Evolutionary conservation across 331 rosid species (phyloP), one percentile per base, ranked within the genome.

Genomic region (Ulmus americana): DNA sequence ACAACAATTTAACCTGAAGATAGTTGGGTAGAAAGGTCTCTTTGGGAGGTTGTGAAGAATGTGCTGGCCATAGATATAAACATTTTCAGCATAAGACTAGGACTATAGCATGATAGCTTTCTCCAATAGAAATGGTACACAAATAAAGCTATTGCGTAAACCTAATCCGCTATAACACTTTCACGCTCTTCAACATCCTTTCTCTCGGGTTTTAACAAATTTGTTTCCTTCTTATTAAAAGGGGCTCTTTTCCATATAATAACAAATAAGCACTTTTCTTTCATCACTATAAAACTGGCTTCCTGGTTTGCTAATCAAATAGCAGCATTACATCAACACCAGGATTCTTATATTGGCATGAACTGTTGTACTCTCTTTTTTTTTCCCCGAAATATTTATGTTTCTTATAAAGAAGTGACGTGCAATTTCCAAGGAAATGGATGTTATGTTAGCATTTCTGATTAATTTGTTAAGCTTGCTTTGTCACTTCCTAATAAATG

Each of bases 401-500:
- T 22, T 22, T 22, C 35, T 22, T 22, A 22, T 22, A 22, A 22
- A 22, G 35, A 22, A 22, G 35, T 22, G 35, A 22, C 35, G 3
- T 49, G 54, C 54, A 14, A 49, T 10, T 49, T 5, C 6, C 15
- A 49, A 49, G 18, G 54, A 49, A 18, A 13, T n/a, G 1, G 54
- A 8, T 49, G 54, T 4, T 49, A 49, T 49, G 8, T 13, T 49
- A 6, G 35, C 35, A 22, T 22, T 22, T 22, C 35, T 49, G 15
- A 49, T 8, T 45, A 52, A 45, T 43, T 39, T 40, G 42, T 38
- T 7, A 20, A 50, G 35, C 35, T 22, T 22, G 35, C 35, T 22
- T 22, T 63, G 40, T 63, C 68, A 13, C 65, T 77, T 22, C 68
- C 76, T 68, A 71, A 74, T 70, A 55, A 58, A 22, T 22, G 35